Evolutionary conservation across 106 monocot species (phyloP), one percentile per base, ranked within the genome.

Genomic region (Vanilla planifolia): DNA sequence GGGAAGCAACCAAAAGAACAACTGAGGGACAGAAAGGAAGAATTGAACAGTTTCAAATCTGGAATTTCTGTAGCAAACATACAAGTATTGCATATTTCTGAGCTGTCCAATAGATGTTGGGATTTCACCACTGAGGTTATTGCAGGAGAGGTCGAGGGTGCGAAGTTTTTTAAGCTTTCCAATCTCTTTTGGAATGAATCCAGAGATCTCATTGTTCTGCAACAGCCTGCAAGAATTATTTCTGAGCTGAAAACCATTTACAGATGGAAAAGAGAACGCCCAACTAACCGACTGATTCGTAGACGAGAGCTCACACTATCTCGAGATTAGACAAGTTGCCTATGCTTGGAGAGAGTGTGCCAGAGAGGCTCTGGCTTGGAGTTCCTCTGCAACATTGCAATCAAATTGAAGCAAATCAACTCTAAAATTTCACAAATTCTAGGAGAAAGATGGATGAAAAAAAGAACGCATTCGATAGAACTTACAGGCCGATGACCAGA

Each of bases 271-370:
- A 8, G 15, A 22, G 8, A 1, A 33, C 26, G 5, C 19, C n/a
- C 0, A 11, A 50, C 26, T 2, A 50, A 30, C 2, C n/a, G n/a
- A n/a, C n/a, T n/a, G n/a, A n/a, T n/a, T 36, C 4, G 6, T 7
- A 21, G 2, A 13, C 13, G n/a, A 16, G 3, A 22, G 48, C 74
- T 55, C 52, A 80, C 80, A 80, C 67, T 40, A 63, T 63, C 56
- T 75, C 67, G 21, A 80, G 75, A 58, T 80, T 80, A 7, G 80
- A 71, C 70, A 80, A 44, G 61, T 80, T 80, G 43, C 75, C 80
- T 35, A 80, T 75, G 16, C 75, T 71, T 67, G 75, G 67, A 6
- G 80, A 80, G 9, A 80, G 75, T 29, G 61, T 66, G 16, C 80
- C 80, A 33, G 80, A 80, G 33, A 80, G 63, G 22, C 63, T 75